Evolutionary conservation across 768 basidiomycete genomes (phyloP).

Genomic region (Lenzites betulinus): DNA sequence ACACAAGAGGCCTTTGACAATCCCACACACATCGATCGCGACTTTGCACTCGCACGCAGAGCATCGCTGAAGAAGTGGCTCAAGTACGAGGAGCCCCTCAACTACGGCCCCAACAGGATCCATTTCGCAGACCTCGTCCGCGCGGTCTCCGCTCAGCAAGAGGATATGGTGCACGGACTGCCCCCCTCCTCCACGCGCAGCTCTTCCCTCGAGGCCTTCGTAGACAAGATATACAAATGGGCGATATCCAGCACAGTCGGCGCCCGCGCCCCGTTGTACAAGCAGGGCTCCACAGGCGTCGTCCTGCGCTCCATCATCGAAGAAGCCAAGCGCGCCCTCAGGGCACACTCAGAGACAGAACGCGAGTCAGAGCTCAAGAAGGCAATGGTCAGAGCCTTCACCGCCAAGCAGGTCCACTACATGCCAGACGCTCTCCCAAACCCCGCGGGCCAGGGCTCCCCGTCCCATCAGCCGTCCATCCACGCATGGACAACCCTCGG

Average conservation of each 20-base stretch:
- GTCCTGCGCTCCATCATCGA: not conserved
- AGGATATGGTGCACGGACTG: not conserved
- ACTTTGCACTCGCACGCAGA: not conserved
- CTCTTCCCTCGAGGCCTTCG: not conserved
- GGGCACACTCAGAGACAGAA: too few relatives aligned
- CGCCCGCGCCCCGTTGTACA: not conserved
- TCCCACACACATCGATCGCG: not conserved
- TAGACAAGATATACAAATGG: not conserved
- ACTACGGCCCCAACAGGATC: not conserved
- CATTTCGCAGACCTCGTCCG: not conserved
- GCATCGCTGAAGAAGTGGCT: not conserved
- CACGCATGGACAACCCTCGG: not conserved
- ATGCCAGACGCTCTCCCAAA: not conserved
- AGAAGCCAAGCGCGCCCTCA: not conserved
- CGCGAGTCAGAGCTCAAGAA: not conserved
- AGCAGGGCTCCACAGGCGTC: not conserved
- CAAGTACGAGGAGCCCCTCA: not conserved
- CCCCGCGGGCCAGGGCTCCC: not conserved
- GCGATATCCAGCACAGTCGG: not conserved
- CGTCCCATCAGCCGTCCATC: not conserved
- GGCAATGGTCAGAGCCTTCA: not conserved
- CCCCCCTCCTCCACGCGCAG: not conserved
- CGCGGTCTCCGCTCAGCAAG: not conserved
- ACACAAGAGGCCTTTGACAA: not conserved
- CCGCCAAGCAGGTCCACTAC: not conserved